These are phyloP conservation scores for Wickerhamiella dianesei DNA, from an alignment of 805 yeast species.

Conservation along the genomic window DNA sequence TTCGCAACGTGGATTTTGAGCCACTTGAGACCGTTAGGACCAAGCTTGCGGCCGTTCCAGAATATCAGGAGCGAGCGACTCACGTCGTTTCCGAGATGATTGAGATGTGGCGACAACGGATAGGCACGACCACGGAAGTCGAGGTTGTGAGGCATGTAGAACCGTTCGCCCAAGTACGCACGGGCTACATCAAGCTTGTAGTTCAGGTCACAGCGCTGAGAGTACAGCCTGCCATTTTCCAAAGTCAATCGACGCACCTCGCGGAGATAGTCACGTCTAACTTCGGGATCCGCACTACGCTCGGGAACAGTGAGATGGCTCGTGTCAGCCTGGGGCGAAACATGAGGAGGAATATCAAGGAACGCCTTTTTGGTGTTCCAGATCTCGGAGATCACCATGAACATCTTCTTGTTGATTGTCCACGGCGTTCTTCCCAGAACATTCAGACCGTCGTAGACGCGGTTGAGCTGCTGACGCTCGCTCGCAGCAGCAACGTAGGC, in stretches of 20 bases:
- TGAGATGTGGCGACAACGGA: constrained; percentile 49
- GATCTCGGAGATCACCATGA: constrained; percentile 53
- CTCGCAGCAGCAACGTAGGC: constrained; percentile 84
- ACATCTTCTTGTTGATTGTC: constrained; percentile 70
- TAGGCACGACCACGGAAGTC: constrained; percentile 56
- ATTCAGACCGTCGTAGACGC: constrained; percentile 68
- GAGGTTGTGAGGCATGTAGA: constrained; percentile 50
- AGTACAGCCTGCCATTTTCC: constrained; percentile 54
- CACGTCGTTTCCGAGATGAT: constrained; percentile 49
- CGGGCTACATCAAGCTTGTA: constrained; percentile 92
- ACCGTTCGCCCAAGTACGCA: constrained; percentile 57
- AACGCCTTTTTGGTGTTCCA: constrained; percentile 81
- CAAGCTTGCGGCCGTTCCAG: constrained; percentile 46
- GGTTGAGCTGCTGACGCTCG: constrained; percentile 46
- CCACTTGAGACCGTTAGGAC: constrained; percentile 43
- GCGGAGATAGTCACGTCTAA: constrained; percentile 53
- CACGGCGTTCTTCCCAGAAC: constrained; percentile 80
- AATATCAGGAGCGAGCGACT: constrained; percentile 44
- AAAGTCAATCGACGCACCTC: constrained; percentile 43
- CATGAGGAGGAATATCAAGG: constrained; percentile 54
- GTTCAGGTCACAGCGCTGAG: constrained; percentile 86
- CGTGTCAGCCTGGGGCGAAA: constrained; percentile 26
- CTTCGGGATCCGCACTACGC: constrained; percentile 56
- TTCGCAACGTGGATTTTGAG: constrained; percentile 50
- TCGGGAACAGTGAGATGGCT: constrained; percentile 47